Base-by-base conservation (phyloP, 225 moss, liverwort and hornwort genomes). In the Lunularia cruciata region DNA sequence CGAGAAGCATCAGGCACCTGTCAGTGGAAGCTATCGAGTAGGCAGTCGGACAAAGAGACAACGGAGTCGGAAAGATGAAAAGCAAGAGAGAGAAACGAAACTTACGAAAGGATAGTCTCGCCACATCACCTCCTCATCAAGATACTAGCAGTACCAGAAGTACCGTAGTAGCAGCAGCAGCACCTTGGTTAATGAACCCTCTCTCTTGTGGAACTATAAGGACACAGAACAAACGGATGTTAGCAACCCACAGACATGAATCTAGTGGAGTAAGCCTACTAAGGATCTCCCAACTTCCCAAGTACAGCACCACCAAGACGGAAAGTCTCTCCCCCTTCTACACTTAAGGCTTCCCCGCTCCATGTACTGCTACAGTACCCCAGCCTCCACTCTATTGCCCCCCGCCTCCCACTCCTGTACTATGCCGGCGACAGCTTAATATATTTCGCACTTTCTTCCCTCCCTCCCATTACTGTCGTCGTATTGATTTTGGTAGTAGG, bases 201-300 rank as follows among this genome's bases (percentile, higher is more conserved):
- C 23, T 22, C 20, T 54, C 0, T 57, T 57, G 57, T 16, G 32
- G 57, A 57, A 32, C 34, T 57, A 16, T 15, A 57, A 57, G 33
- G 61, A 61, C 39, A 38, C 61, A 12, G 61, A 61, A 35, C 22
- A 38, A 61, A 40, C 61, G 61, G 37, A 23, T 40, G 40, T 61
- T 61, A 38, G 61, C 38, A 61, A 61, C 61, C 38, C 38, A 61
- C 39, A 40, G 61, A 61, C 37, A 61, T 61, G 22, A 40, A 40
- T 38, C 38, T 4, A 61, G 40, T 37, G 23, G 38, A 61, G 22
- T 40, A n/a, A n/a, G n/a, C n/a, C n/a, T n/a, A n/a, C n/a, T n/a
- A n/a, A n/a, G n/a, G n/a, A n/a, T n/a, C n/a, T n/a, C n/a, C n/a
- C n/a, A n/a, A n/a, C n/a, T n/a, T n/a, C n/a, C n/a, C n/a, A n/a